Conservation (phyloP, 306 rosid genomes). For the Rosa multiflora region DNA sequence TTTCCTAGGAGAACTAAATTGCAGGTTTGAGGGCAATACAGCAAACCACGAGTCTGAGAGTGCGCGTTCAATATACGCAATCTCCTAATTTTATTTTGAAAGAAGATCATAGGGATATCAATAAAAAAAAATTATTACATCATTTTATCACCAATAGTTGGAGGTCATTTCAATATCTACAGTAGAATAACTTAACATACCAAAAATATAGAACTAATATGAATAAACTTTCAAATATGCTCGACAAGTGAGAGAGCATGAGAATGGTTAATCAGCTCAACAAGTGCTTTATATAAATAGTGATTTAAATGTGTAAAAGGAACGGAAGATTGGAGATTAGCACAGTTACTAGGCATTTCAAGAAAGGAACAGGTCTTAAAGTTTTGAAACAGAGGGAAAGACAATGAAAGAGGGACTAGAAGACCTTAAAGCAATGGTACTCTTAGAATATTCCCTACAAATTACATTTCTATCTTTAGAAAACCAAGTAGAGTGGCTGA, state of each 20-base stretch:
- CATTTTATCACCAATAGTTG: background rate
- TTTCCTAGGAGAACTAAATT: background rate
- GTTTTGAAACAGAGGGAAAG: background rate
- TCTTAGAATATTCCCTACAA: background rate
- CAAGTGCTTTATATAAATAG: background rate
- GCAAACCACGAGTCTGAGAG: background rate
- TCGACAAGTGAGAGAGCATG: background rate
- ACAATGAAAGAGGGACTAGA: background rate
- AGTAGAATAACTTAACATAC: background rate
- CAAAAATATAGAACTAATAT: background rate
- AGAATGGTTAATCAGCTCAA: background rate
- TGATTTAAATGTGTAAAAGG: background rate
- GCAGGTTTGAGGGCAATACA: background rate
- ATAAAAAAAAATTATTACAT: too few species aligned
- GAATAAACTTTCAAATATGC: background rate
- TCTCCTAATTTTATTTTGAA: background rate
- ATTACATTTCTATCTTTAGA: background rate
- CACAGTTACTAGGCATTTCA: background rate
- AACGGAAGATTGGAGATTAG: background rate
- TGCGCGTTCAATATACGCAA: too few species aligned
- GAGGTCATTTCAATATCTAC: too few species aligned
- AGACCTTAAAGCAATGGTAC: background rate
- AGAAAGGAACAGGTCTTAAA: background rate
- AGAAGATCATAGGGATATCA: background rate
- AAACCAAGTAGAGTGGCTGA: background rate